Percentiles rank a stretch among this genome's conserved stretches.
Conservation (phyloP, 352 stramenopile species). For the Phytophthora sojae region DNA sequence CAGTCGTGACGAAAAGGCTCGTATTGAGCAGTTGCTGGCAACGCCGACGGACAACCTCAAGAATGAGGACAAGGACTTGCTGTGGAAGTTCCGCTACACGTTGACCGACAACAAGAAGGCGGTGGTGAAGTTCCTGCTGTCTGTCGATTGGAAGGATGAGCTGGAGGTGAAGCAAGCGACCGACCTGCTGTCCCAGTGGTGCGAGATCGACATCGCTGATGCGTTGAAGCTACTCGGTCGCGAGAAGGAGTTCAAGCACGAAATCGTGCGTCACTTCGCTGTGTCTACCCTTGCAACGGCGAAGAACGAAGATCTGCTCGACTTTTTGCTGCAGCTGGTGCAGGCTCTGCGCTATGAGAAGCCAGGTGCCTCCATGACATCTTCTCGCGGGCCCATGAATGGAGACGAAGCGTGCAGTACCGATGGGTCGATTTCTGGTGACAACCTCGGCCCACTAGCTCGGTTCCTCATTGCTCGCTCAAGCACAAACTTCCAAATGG, state of each 20-base stretch:
- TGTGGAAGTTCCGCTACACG: conserved; percentile 98
- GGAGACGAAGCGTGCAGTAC: conserved; percentile 54
- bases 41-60: conserved; percentile 95
- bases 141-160: conserved; percentile 98
- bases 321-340: conserved; percentile 98
- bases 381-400: conserved; percentile 47
- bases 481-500: conserved; percentile 94
- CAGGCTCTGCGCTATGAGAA: conserved; percentile 96
- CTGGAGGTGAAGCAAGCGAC: conserved; percentile 96
- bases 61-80: conserved; percentile 92
- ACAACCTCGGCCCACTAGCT: conserved; percentile 83
- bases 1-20: conserved; percentile 93
- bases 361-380: conserved; percentile 36
- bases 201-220: conserved; percentile 97
- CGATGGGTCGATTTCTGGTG: conserved; percentile 50
- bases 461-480: conserved; percentile 96
- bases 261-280: conserved; percentile 95
- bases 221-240: conserved; percentile 97
- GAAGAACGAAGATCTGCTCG: conserved; percentile 97
- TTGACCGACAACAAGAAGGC: conserved; percentile 95
- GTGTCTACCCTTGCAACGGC: conserved; percentile 95
- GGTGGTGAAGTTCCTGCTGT: conserved; percentile 98
- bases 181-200: conserved; percentile 83
- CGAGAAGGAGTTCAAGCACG: conserved; percentile 90
- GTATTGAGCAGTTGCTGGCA: conserved; percentile 93